Conservation (phyloP, 1,284 basidiomycete genomes). For the Acaromyces ingoldii region DNA sequence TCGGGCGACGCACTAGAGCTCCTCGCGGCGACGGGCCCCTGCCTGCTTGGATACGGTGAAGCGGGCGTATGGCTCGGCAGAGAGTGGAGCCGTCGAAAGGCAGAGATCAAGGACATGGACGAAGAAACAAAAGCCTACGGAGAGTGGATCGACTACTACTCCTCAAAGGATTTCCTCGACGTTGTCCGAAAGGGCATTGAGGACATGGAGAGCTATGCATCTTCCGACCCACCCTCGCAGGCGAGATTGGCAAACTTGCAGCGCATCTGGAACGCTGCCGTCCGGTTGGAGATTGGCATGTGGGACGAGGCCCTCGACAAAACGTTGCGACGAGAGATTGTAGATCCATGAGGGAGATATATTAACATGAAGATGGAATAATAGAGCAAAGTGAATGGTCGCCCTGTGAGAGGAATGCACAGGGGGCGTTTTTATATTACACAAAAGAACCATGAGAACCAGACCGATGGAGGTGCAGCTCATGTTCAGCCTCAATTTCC, state of each 20-base stretch:
- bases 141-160: conserved; percentile 78
- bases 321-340: conserved; percentile 1
- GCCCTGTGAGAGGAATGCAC: too few species aligned
- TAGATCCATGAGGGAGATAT: background rate
- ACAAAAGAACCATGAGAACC: too few species aligned
- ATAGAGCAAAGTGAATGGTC: too few species aligned
- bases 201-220: conserved; percentile 36
- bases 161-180: conserved; percentile 64
- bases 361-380: too few species aligned
- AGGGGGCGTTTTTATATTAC: too few species aligned
- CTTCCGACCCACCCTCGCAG: conserved; percentile 63
- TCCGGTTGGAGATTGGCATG: conserved; percentile 74
- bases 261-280: conserved; percentile 66
- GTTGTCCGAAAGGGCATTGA: conserved; percentile 66
- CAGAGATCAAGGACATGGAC: too few species aligned
- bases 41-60: conserved; percentile 89
- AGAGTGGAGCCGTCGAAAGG: background rate
- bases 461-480: too few species aligned
- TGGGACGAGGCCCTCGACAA: conserved; percentile 73
- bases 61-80: conserved; percentile 65
- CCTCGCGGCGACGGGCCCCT: conserved; percentile 75
- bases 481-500: too few species aligned
- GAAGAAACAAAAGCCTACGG: conserved; percentile 2
- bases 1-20: conserved; percentile 65
- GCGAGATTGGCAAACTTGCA: conserved; percentile 65